These are phyloP conservation scores for Pseudogymnoascus sp. DNA, from an alignment of 2,329 filamentous ascomycete genomes.

Conservation along the genomic window DNA sequence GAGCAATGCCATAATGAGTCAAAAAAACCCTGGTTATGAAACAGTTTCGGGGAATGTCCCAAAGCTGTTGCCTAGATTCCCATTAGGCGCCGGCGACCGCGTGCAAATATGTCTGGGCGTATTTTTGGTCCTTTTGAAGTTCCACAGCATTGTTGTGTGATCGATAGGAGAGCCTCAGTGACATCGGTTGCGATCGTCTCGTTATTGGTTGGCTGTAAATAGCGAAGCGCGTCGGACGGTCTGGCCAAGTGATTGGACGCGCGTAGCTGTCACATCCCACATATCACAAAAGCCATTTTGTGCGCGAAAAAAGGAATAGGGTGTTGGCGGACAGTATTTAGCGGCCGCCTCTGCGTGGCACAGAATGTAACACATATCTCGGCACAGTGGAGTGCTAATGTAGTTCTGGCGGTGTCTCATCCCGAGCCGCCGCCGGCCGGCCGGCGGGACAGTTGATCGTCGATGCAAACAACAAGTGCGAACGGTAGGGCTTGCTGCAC, in stretches of 20 bases:
- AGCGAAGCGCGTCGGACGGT: background rate
- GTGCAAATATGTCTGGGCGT: background rate
- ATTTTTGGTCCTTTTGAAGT: background rate
- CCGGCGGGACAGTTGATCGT: background rate
- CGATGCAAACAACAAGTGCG: slow-evolving; percentile 6
- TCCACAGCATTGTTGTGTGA: background rate
- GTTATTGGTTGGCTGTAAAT: slow-evolving; percentile 1
- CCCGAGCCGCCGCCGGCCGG: background rate
- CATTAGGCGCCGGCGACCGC: slow-evolving; percentile 11
- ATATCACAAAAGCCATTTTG: slow-evolving; percentile 8
- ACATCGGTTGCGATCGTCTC: slow-evolving; percentile 1
- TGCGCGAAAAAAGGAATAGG: background rate
- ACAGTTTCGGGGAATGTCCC: slow-evolving; percentile 19
- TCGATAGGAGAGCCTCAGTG: slow-evolving; percentile 1
- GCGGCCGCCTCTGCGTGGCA: slow-evolving; percentile 1
- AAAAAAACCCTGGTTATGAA: slow-evolving; percentile 18
- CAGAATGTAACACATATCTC: slow-evolving; percentile 8
- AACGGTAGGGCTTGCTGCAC: slow-evolving; percentile 5
- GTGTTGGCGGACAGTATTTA: background rate
- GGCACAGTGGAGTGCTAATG: background rate
- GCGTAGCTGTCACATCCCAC: background rate
- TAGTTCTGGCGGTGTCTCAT: slow-evolving; percentile 1
- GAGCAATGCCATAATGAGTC: slow-evolving; percentile 12
- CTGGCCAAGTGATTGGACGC: slow-evolving; percentile 1
- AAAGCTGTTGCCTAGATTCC: slow-evolving; percentile 16